Evolutionary conservation across 2,329 filamentous ascomycete genomes (phyloP).

Genomic region (Didymella pomorum): DNA sequence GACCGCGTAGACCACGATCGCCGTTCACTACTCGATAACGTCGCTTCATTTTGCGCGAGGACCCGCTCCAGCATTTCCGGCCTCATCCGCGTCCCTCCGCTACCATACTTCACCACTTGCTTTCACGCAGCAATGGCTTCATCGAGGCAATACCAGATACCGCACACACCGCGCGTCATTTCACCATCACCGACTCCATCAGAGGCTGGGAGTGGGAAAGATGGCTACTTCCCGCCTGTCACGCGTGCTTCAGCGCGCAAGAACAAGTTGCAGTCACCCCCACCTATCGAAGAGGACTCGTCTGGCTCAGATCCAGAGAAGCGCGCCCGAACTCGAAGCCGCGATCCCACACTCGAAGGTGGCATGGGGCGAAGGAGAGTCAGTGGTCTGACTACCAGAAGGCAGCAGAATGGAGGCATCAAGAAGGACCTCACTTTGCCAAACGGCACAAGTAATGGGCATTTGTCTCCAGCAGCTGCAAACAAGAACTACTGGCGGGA

Average conservation of each 20-base stretch:
- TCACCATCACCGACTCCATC: constrained; percentile 76
- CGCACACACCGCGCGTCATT: constrained; percentile 84
- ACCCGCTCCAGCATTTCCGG: constrained; percentile 60
- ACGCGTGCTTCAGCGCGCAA: constrained; percentile 78
- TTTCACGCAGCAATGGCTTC: constrained; percentile 52
- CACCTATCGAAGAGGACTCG: constrained; percentile 69
- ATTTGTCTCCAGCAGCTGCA: constrained; percentile 71
- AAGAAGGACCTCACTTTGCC: constrained; percentile 54
- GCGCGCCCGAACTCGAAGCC: constrained; percentile 73
- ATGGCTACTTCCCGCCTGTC: constrained; percentile 75
- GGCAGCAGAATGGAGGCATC: constrained; percentile 42
- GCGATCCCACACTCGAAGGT: constrained; percentile 66
- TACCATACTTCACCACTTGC: constrained; percentile 64
- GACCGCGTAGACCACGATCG: constrained; percentile 12
- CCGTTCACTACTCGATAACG: constrained; percentile 31
- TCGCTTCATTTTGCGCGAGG: constrained; percentile 38
- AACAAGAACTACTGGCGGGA: constrained; percentile 82
- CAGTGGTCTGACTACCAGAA: constrained; percentile 62
- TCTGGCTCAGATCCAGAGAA: constrained; percentile 63
- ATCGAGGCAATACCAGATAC: constrained; percentile 67
- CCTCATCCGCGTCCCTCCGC: constrained; percentile 62
- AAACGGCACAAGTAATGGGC: constrained; percentile 65
- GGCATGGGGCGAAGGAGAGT: constrained; percentile 54
- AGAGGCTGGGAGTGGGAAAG: constrained; percentile 55
- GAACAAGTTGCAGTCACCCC: constrained; percentile 65